A percentile compares a stretch with the other conserved stretches of the same genome.
phyloP scores from a whole-genome alignment of 768 basidiomycete genomes.

The Wakefieldia striispora region DNA sequence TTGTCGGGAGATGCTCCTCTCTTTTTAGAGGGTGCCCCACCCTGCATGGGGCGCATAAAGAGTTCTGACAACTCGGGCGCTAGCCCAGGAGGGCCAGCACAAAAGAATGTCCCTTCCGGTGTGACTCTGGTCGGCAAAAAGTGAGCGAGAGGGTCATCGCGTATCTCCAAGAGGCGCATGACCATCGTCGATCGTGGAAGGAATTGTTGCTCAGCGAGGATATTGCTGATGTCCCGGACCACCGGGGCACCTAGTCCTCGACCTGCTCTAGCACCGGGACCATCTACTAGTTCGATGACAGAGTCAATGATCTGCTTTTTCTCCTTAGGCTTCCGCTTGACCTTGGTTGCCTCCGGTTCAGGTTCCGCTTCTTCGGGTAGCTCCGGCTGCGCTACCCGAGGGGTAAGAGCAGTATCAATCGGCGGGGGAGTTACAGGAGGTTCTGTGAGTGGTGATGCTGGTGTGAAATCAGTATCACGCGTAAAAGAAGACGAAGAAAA shows the following conservation, averaged over 20 bases:
- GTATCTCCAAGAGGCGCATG: slow-evolving; percentile 83
- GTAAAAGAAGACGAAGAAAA: not conserved
- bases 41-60: slow-evolving; percentile 74
- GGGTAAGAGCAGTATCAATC: slow-evolving; percentile 44
- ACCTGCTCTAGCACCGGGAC: slow-evolving; percentile 51
- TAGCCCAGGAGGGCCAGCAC: slow-evolving; percentile 81
- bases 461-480: slow-evolving; percentile 7
- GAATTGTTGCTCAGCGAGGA: slow-evolving; percentile 78
- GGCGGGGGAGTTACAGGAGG: slow-evolving; percentile 78
- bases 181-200: slow-evolving; percentile 83
- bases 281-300: slow-evolving; percentile 79
- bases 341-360: slow-evolving; percentile 33
- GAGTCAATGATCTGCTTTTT: slow-evolving; percentile 90
- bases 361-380: slow-evolving; percentile 36
- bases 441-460: slow-evolving; percentile 77
- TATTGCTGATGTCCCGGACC: slow-evolving; percentile 57
- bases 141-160: slow-evolving; percentile 78
- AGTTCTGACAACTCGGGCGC: slow-evolving; percentile 79
- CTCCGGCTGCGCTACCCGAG: slow-evolving; percentile 43
- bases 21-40: slow-evolving; percentile 53
- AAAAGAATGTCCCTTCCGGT: slow-evolving; percentile 71
- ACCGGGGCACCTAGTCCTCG: slow-evolving; percentile 61
- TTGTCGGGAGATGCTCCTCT: slow-evolving; percentile 57
- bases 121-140: slow-evolving; percentile 84
- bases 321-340: slow-evolving; percentile 58